Conservation (phyloP, 495 filamentous ascomycete genomes). For the Extremus antarcticus region DNA sequence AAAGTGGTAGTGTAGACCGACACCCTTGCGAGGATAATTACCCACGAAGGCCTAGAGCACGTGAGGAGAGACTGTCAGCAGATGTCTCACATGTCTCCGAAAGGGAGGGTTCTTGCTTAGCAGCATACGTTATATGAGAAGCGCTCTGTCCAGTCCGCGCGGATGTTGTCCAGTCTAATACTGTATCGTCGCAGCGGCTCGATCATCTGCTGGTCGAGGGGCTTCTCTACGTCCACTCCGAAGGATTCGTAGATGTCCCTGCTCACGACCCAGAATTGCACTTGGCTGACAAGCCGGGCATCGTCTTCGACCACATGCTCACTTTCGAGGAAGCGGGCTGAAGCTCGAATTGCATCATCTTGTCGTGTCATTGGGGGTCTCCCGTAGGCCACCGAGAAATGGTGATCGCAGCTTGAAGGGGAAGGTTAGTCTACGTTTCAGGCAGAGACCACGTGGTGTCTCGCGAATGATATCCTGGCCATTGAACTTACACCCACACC, state of each 20-base stretch:
- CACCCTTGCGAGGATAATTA: slow-evolving; percentile 42
- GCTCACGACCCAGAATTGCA: slow-evolving; percentile 29
- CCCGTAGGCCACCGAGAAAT: slow-evolving; percentile 46
- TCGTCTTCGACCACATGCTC: slow-evolving; percentile 14
- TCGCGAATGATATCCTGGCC: too few relatives aligned
- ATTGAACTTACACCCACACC: slow-evolving; percentile 43
- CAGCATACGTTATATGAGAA: slow-evolving; percentile 5
- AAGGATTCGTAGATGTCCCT: slow-evolving; percentile 32
- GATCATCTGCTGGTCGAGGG: slow-evolving; percentile 18
- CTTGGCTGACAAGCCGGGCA: slow-evolving; percentile 30
- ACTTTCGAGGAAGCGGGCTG: not conserved
- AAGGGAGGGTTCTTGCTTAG: too few relatives aligned
- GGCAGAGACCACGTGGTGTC: too few relatives aligned
- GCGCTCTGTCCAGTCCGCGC: slow-evolving; percentile 13
- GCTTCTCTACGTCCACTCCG: slow-evolving; percentile 31
- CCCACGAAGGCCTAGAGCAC: too few relatives aligned
- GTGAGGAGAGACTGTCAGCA: too few relatives aligned
- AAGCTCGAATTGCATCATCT: slow-evolving; percentile 3
- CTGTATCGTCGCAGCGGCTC: slow-evolving; percentile 10
- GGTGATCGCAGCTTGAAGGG: slow-evolving; percentile 46
- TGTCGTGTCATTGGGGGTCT: slow-evolving; percentile 42
- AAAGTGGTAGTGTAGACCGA: slow-evolving; percentile 43
- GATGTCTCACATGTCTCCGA: too few relatives aligned
- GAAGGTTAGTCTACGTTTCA: too few relatives aligned
- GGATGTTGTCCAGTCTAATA: slow-evolving; percentile 17